Base-by-base conservation (phyloP, 2,329 filamentous ascomycete species). In the Claviceps quebecensis region DNA sequence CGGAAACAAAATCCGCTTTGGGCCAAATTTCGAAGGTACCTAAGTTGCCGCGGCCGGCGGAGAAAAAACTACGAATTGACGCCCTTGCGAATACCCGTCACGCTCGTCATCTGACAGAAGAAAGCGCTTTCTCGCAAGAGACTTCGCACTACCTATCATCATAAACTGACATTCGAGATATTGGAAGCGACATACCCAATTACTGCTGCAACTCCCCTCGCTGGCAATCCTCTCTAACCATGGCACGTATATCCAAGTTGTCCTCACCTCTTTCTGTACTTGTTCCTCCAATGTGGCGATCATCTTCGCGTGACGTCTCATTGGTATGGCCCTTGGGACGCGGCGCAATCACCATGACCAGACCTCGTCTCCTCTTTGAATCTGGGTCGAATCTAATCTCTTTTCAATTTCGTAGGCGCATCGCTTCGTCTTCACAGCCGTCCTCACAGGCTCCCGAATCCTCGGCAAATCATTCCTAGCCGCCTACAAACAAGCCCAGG, bases 401-500 rank as follows among this genome's bases (percentile, higher is more conserved):
- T 45, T 11, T 9, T 17, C 29, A 19, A 13, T 11, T 41, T n/a
- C n/a, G 6, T 29, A 95, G 91, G 91, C 91, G 67, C 88, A 97
- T 75, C 87, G 89, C 63, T 86, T 69, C 58, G 65, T 96, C 70
- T 84, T 98, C 73, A 87, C 87, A 72, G 89, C 95, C 71, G 82
- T 96, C 70, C 68, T 97, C 59, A 89, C 88, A 63, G 91, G 91
- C 73, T 80, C 83, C 56, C 87, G 93, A 61, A 93, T 97, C 60
- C 81, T 98, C 67, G 89, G 90, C 57, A 87, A 90, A 60, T 90
- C 93, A 61, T 93, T 97, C 66, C 75, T 83, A 62, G 93, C 96
- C 72, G 93, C 93, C 58, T 98, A 94, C 74, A 89, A 87, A 67
- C 93, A 98, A 75, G 93, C 93, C 47, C 82, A 88, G 53, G 91